These are phyloP conservation scores for Diplocarpon rosae DNA, from an alignment of 2,329 filamentous ascomycete genomes.

Conservation along the genomic window DNA sequence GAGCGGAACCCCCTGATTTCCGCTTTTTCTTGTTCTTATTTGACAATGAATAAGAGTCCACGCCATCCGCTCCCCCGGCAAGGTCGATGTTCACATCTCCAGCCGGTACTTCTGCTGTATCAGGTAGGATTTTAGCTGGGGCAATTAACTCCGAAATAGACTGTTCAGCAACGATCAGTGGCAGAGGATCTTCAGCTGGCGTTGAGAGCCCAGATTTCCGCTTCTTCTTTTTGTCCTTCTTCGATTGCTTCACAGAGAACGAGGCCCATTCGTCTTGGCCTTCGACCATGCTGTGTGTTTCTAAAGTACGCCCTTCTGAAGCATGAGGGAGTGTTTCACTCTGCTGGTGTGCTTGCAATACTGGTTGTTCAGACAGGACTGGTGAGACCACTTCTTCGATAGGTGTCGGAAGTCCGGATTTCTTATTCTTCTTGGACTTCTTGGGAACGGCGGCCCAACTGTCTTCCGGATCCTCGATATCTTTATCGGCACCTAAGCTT, in stretches of 20 bases:
- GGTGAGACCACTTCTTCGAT: constrained; percentile 6
- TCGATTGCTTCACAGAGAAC: neutral
- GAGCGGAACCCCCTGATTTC: neutral
- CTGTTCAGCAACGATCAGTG: neutral
- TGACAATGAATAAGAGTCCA: neutral
- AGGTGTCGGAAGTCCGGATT: neutral
- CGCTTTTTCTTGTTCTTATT: constrained; percentile 6
- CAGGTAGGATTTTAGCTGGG: neutral
- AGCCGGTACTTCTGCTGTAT: neutral
- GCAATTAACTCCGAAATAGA: neutral
- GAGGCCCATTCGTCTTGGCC: neutral
- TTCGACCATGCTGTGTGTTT: neutral
- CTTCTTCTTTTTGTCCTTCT: neutral
- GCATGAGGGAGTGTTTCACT: neutral
- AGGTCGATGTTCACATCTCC: neutral
- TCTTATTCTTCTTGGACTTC: constrained; percentile 11
- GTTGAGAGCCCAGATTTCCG: constrained; percentile 7
- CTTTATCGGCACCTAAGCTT: neutral
- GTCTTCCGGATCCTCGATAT: neutral
- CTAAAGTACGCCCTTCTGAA: neutral
- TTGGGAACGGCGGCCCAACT: constrained; percentile 8
- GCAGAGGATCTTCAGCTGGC: constrained; percentile 6
- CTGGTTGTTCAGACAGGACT: constrained; percentile 1
- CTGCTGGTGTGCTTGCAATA: neutral
- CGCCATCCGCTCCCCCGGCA: too few relatives aligned